These are phyloP conservation scores for Aureobasidium sp. DNA, from an alignment of 2,329 filamentous ascomycete genomes.

Conservation along the genomic window DNA sequence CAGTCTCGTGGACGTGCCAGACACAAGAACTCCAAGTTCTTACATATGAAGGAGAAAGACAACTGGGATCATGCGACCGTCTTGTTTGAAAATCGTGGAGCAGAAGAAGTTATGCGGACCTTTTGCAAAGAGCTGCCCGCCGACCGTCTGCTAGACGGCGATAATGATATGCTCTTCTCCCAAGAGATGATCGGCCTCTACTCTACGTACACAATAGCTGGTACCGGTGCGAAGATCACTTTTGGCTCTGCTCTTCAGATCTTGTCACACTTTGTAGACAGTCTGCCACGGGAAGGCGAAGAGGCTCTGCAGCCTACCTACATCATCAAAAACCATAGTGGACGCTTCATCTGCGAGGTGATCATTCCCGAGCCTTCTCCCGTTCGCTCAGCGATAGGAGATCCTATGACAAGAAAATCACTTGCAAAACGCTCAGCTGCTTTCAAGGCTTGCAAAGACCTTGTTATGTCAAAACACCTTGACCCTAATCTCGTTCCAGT, in stretches of 20 bases:
- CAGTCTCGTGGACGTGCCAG: constrained; percentile 86
- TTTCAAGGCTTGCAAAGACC: constrained; percentile 68
- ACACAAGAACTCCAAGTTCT: constrained; percentile 68
- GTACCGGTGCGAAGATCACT: constrained; percentile 70
- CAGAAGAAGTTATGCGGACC: constrained; percentile 56
- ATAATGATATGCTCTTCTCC: constrained; percentile 51
- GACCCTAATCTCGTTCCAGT: constrained; percentile 68
- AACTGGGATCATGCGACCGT: constrained; percentile 56
- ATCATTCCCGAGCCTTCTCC: constrained; percentile 70
- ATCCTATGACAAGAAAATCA: constrained; percentile 59
- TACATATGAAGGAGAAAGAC: constrained; percentile 71
- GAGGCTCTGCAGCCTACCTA: constrained; percentile 52
- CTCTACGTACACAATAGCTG: constrained; percentile 50
- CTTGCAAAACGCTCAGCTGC: constrained; percentile 83
- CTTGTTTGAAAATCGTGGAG: constrained; percentile 53
- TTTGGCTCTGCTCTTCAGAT: constrained; percentile 67
- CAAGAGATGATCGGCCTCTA: constrained; percentile 45
- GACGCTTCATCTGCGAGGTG: constrained; percentile 68
- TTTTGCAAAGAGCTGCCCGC: constrained; percentile 72
- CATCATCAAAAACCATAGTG: constrained; percentile 49
- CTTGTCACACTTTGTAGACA: constrained; percentile 66
- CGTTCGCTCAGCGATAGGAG: constrained; percentile 59
- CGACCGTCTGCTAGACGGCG: constrained; percentile 61
- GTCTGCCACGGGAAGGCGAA: constrained; percentile 52
- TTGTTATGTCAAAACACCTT: constrained; percentile 61